phyloP scores from a whole-genome alignment of 305 asterid species.

The Fraxinus baroniana region DNA sequence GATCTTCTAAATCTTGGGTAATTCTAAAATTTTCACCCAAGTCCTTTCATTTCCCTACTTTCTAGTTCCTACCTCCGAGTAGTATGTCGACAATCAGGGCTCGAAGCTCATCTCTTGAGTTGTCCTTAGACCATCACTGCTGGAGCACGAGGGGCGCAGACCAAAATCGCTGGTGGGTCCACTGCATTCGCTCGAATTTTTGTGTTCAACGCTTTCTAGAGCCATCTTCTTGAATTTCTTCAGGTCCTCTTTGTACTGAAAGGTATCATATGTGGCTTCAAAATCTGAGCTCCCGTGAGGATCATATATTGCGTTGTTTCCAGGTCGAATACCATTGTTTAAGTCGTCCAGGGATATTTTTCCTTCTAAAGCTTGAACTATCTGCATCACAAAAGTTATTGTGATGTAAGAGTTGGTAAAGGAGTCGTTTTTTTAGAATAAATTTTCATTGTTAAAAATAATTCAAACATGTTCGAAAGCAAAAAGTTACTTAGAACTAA shows the following conservation, averaged over 20 bases:
- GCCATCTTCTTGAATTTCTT: conserved; percentile 76
- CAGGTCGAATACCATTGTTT: conserved; percentile 49
- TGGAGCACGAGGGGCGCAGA: conserved; percentile 60
- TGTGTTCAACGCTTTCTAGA: conserved; percentile 46
- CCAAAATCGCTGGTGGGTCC: conserved; percentile 51
- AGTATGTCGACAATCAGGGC: conserved; percentile 10
- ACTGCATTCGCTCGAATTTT: conserved; percentile 55
- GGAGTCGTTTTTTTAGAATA: neutral
- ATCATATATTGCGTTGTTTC: conserved; percentile 37
- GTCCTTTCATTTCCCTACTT: neutral
- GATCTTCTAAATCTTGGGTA: neutral
- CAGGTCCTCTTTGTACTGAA: conserved; percentile 76
- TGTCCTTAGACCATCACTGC: conserved; percentile 50
- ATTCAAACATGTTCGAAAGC: neutral
- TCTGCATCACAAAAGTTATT: conserved; percentile 37
- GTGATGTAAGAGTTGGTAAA: neutral
- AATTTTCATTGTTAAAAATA: neutral
- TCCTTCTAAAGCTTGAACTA: conserved; percentile 71
- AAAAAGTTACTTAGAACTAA: neutral
- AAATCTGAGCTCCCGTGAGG: conserved; percentile 62
- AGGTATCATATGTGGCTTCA: conserved; percentile 49
- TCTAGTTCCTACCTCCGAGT: neutral
- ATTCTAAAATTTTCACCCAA: neutral
- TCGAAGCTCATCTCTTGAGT: conserved; percentile 27
- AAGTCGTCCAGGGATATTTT: conserved; percentile 51